Conservation (phyloP, 495 filamentous ascomycete species). For the Penicillium argentinense region DNA sequence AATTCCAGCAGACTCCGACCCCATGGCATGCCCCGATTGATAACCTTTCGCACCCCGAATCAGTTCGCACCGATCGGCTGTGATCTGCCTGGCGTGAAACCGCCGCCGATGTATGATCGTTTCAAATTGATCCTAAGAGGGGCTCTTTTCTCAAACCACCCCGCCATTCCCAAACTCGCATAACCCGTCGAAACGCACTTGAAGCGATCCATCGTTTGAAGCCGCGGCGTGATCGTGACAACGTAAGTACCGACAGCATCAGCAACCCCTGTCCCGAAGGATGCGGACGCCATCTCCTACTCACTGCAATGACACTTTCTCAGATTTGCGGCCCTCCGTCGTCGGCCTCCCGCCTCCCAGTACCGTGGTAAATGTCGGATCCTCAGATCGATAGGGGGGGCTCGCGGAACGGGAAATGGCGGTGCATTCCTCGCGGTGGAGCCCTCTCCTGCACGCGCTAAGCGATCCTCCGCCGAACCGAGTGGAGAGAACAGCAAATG, state of each 20-base stretch:
- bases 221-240: background rate
- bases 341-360: too few relatives aligned
- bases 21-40: constrained; percentile 3
- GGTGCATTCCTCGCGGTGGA: constrained; percentile 7
- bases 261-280: too few relatives aligned
- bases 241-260: background rate
- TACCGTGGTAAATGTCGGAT: too few relatives aligned
- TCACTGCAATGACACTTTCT: too few relatives aligned
- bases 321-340: too few relatives aligned
- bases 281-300: too few relatives aligned
- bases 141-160: background rate
- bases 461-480: constrained; percentile 6
- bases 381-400: constrained; percentile 6
- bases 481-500: constrained; percentile 11
- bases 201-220: constrained; percentile 6
- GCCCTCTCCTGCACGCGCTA: constrained; percentile 2
- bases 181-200: constrained; percentile 2
- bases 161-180: background rate
- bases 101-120: constrained; percentile 21
- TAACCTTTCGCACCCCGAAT: background rate
- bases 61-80: constrained; percentile 7
- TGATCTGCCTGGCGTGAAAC: constrained; percentile 22
- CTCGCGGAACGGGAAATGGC: background rate
- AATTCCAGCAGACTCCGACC: constrained; percentile 5
- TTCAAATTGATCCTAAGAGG: constrained; percentile 14